A percentile compares a stretch with the other conserved stretches of the same genome.
phyloP scores from a whole-genome alignment of 1,139 yeast species.

The Candida dubliniensis region DNA sequence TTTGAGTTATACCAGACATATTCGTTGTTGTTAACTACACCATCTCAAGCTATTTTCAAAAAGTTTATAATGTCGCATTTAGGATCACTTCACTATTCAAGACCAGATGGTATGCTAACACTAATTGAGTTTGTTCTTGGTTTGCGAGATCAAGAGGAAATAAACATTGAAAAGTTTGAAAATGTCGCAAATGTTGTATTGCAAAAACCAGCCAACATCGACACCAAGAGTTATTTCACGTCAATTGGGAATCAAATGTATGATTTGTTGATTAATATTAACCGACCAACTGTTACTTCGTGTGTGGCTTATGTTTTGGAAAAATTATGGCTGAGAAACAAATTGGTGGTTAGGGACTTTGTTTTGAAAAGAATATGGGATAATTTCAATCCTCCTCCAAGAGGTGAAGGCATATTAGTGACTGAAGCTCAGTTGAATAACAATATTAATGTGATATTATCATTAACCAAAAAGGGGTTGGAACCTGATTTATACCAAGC shows the following conservation, averaged over 20 bases:
- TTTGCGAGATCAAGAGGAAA: constrained; percentile 67
- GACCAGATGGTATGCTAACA: constrained; percentile 63
- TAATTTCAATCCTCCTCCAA: constrained; percentile 35
- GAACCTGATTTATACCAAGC: constrained; percentile 40
- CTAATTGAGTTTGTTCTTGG: constrained; percentile 79
- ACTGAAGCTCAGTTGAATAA: constrained; percentile 57
- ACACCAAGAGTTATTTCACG: constrained; percentile 51
- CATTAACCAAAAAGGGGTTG: constrained; percentile 56
- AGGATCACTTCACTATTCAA: constrained; percentile 52
- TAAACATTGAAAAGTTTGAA: constrained; percentile 63
- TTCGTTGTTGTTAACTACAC: constrained; percentile 49
- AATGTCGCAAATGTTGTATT: constrained; percentile 63
- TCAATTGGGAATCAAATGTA: constrained; percentile 61
- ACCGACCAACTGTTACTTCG: constrained; percentile 60
- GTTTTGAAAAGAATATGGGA: constrained; percentile 51
- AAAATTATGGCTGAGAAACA: constrained; percentile 53
- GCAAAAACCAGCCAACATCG: constrained; percentile 55
- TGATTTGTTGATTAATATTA: constrained; percentile 55
- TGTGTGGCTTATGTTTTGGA: constrained; percentile 59
- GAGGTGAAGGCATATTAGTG: constrained; percentile 15
- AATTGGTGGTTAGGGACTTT: constrained; percentile 57
- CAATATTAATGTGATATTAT: constrained; percentile 61
- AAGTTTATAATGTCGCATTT: constrained; percentile 45
- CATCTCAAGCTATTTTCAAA: constrained; percentile 42
- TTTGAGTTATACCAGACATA: constrained; percentile 59